Base-by-base conservation (phyloP, 441 rosid species). In the Brassica hybrid region DNA sequence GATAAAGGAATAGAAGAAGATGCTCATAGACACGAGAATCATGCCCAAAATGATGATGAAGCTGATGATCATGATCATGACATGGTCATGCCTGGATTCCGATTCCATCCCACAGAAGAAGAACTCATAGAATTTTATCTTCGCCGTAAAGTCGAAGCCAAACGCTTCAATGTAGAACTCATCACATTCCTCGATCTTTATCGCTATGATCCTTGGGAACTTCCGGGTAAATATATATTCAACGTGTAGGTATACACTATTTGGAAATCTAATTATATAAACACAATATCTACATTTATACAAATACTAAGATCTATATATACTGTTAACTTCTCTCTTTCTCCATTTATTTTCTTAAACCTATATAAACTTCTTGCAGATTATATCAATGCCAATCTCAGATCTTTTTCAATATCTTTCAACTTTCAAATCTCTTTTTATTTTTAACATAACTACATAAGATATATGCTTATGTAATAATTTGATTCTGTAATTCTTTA, bases 151-250 rank as follows among this genome's bases (percentile, higher is more conserved):
- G 97, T 96, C 0, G 97, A 96, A 91, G 99, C 97, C 88, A n/a
- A n/a, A n/a, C n/a, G n/a, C n/a, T n/a, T n/a, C n/a, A n/a, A n/a
- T n/a, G n/a, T n/a, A n/a, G n/a, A 96, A 76, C 97, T 94, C 87
- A 96, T 96, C 71, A 92, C 97, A 86, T 94, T 91, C 84, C 93
- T 96, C 62, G 99, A 96, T 85, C 99, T 96, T 76, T 96, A 96
- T 86, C 97, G 97, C 77, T 90, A 91, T 81, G 99, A 96, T 89
- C 99, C 99, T 70, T 96, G 99, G 99, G 98, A 96, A 68, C 99
- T 96, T 79, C 41, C 41, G 10, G 41, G 41, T 36, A 36, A 36
- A 36, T 36, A 36, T 36, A 36, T 36, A 36, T 36, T 36, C 41
- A 2, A 36, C 41, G 41, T 36, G 41, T 7, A 36, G 9, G 2